phyloP scores from a whole-genome alignment of 768 basidiomycete species.

The Albatrellus ellisii region DNA sequence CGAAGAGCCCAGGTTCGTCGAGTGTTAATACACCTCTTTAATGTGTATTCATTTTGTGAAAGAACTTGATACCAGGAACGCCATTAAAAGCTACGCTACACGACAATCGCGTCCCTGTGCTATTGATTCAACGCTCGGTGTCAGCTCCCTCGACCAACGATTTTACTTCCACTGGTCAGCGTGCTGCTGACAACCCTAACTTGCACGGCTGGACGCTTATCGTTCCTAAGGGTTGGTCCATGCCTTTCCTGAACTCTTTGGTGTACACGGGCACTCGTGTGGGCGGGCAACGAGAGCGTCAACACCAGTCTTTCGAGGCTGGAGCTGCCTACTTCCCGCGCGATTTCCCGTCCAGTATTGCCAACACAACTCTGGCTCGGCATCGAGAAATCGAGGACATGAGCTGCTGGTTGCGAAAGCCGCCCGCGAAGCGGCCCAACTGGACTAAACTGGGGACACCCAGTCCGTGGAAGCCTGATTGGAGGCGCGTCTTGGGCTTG shows the following conservation, averaged over 20 bases:
- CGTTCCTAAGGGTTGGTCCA: slow-evolving; percentile 80
- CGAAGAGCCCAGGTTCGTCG: slow-evolving; percentile 53
- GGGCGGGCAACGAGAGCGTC: slow-evolving; percentile 74
- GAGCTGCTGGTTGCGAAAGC: slow-evolving; percentile 62
- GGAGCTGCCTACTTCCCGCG: slow-evolving; percentile 66
- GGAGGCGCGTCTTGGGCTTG: slow-evolving; percentile 57
- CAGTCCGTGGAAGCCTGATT: slow-evolving; percentile 70
- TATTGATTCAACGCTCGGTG: slow-evolving; percentile 66
- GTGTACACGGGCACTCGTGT: slow-evolving; percentile 74
- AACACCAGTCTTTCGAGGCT: slow-evolving; percentile 74
- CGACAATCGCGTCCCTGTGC: slow-evolving; percentile 74
- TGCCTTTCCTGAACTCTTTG: slow-evolving; percentile 80
- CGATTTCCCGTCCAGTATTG: slow-evolving; percentile 53
- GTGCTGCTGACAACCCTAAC: slow-evolving; percentile 12
- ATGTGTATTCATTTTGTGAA: background rate
- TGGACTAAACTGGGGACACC: slow-evolving; percentile 48
- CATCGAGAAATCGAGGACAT: slow-evolving; percentile 40
- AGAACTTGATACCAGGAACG: slow-evolving; percentile 75
- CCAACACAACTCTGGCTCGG: slow-evolving; percentile 38
- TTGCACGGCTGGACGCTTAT: slow-evolving; percentile 85
- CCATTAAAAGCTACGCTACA: slow-evolving; percentile 48
- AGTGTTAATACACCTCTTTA: background rate
- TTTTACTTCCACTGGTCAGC: too few species aligned
- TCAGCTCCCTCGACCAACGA: slow-evolving; percentile 3
- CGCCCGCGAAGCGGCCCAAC: slow-evolving; percentile 77